Conservation (phyloP, 148 eudicot genomes). For the Polygonum aviculare region DNA sequence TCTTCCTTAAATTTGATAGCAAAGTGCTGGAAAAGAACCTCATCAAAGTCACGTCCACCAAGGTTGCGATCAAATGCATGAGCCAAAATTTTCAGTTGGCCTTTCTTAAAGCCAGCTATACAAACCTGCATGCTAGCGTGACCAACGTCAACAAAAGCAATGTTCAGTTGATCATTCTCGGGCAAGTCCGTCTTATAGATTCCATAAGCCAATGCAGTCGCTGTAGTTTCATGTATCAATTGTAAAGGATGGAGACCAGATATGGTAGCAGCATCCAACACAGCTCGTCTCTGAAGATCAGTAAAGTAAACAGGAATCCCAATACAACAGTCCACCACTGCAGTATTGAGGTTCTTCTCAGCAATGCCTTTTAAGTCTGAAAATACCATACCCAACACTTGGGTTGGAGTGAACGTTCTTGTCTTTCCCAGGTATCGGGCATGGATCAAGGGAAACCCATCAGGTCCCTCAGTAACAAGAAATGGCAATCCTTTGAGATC, state of each 20-base stretch:
- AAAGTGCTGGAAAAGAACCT: slow-evolving; percentile 74
- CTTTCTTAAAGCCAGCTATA: slow-evolving; percentile 85
- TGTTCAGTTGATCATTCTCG: slow-evolving; percentile 67
- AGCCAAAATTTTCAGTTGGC: slow-evolving; percentile 74
- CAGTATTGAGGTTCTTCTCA: slow-evolving; percentile 77
- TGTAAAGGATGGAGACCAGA: slow-evolving; percentile 74
- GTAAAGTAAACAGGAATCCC: slow-evolving; percentile 90
- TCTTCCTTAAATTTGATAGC: slow-evolving; percentile 78
- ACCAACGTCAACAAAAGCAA: slow-evolving; percentile 84
- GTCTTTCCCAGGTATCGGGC: slow-evolving; percentile 64
- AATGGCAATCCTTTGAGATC: slow-evolving; percentile 71
- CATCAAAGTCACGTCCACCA: slow-evolving; percentile 93
- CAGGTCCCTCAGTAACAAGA: slow-evolving; percentile 72
- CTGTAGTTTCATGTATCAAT: slow-evolving; percentile 82
- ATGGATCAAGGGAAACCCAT: slow-evolving; percentile 81
- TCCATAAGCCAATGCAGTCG: slow-evolving; percentile 91
- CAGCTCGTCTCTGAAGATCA: slow-evolving; percentile 92
- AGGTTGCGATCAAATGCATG: slow-evolving; percentile 76
- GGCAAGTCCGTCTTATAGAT: slow-evolving; percentile 93
- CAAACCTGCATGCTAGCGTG: slow-evolving; percentile 91
- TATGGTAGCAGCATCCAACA: slow-evolving; percentile 73
- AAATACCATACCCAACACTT: slow-evolving; percentile 74
- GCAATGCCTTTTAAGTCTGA: slow-evolving; percentile 85
- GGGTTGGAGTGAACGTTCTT: slow-evolving; percentile 68
- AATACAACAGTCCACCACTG: slow-evolving; percentile 90